Percentiles rank a stretch among this genome's conserved stretches.
phyloP scores from a whole-genome alignment of 768 basidiomycete genomes.

The Hydnomerulius pinastri region DNA sequence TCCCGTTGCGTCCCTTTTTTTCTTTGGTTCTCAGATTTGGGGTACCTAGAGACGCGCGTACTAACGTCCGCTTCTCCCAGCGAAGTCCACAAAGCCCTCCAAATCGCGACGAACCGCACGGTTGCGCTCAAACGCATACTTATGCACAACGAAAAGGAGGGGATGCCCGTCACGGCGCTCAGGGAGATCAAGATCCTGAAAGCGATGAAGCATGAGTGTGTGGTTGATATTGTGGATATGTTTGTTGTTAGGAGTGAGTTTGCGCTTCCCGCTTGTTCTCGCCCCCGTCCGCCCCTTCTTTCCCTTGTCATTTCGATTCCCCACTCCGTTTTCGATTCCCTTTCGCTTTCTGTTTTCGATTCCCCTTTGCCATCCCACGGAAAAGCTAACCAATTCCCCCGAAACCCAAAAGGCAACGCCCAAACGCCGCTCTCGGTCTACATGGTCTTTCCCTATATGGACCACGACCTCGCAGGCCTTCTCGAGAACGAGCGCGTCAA shows the following conservation, averaged over 20 bases:
- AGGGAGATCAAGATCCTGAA: slow-evolving; percentile 98
- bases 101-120: slow-evolving; percentile 53
- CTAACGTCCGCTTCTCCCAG: too few relatives aligned
- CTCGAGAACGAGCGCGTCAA: slow-evolving; percentile 90
- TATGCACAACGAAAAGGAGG: slow-evolving; percentile 96
- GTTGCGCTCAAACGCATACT: slow-evolving; percentile 95
- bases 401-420: slow-evolving; percentile 64
- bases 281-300: too few relatives aligned
- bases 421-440: slow-evolving; percentile 80
- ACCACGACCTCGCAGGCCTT: slow-evolving; percentile 94
- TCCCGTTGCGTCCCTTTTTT: slow-evolving; percentile 7
- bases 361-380: too few relatives aligned
- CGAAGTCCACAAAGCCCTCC: slow-evolving; percentile 88
- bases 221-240: slow-evolving; percentile 91
- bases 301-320: too few relatives aligned
- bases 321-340: not conserved
- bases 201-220: slow-evolving; percentile 78
- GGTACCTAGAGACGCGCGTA: too few relatives aligned
- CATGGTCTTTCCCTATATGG: slow-evolving; percentile 99
- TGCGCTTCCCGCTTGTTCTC: too few relatives aligned
- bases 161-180: slow-evolving; percentile 94
- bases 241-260: slow-evolving; percentile 78
- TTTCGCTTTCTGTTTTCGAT: too few relatives aligned
- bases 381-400: not conserved
- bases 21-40: too few relatives aligned